Evolutionary conservation across 2,329 filamentous ascomycete species (phyloP), one percentile per base, ranked within the genome.

Genomic region (Cladophialophora immunda): DNA sequence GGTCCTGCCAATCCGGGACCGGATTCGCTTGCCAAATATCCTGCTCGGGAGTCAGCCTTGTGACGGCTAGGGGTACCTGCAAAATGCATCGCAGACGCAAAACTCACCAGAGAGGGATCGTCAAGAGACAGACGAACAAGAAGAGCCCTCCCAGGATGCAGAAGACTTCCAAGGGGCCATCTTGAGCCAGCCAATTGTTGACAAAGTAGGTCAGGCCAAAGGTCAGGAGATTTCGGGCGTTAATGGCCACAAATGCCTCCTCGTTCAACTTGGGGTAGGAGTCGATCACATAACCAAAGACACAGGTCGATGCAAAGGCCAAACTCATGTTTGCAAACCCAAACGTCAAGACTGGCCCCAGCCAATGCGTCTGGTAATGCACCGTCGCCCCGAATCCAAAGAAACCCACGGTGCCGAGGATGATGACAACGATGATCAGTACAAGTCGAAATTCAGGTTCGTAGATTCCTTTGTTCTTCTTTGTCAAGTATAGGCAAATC

Each of bases 391-490:
- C 83, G 61, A 83, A 84, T 25, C 82, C 82, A 66, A 79, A 84
- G 74, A 83, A 84, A 8, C 82, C 82, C 6, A 76, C 80, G 3
- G 78, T 74, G 1, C 81, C 81, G 17, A 82, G 70, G 13, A 84
- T 59, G 17, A 78, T 81, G 82, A 95, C 92, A 4, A 93, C 93
- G 2, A 94, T 81, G 0, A 97, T 90, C 1, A 97, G 85, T 8
- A 95, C 73, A 67, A 97, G 88, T 17, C 94, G 87, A 77, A 97
- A 97, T 76, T 97, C 94, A 0, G 94, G 94, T 78, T 97, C 94
- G 76, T 96, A 97, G 62, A 93, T 84, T 53, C 94, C 94, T 15
- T 83, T 83, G 79, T 97, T 97, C 70, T 84, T 83, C 65, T 85
- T 85, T 17, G 93, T 94, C 81, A 97, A 83, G 54, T 81, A 81